Conservation (phyloP, 768 basidiomycete species). For the Boletus huronensis region DNA sequence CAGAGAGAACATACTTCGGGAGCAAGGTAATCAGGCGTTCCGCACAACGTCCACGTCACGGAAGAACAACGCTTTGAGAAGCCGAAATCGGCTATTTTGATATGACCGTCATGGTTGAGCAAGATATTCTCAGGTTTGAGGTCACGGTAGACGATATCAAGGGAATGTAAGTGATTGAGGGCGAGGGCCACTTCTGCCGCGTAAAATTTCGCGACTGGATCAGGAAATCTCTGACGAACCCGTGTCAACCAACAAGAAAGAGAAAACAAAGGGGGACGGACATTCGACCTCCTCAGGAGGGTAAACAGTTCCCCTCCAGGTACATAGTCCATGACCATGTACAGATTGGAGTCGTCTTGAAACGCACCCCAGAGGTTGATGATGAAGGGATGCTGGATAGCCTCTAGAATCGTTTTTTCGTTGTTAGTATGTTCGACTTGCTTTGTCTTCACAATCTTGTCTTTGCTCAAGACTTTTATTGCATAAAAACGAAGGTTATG, state of each 20-base stretch:
- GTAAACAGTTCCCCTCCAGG: constrained; percentile 97
- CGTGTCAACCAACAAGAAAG: constrained; percentile 7
- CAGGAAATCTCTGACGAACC: constrained; percentile 74
- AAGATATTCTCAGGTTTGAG: constrained; percentile 97
- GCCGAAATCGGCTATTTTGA: constrained; percentile 96
- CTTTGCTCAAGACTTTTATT: constrained; percentile 92
- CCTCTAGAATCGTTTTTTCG: constrained; percentile 82
- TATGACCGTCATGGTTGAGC: constrained; percentile 90
- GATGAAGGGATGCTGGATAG: constrained; percentile 88
- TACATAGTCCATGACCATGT: constrained; percentile 98
- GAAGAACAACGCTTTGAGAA: constrained; percentile 88
- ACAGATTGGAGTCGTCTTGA: constrained; percentile 88
- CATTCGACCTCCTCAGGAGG: constrained; percentile 84
- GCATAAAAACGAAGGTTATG: constrained; percentile 96
- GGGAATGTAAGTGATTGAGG: constrained; percentile 80
- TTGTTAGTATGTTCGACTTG: constrained; percentile 98
- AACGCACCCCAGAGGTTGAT: constrained; percentile 96
- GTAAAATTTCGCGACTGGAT: constrained; percentile 97
- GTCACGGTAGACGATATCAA: constrained; percentile 94
- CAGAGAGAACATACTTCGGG: constrained; percentile 65
- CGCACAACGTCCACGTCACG: constrained; percentile 93
- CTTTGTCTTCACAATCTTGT: constrained; percentile 87
- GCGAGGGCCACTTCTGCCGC: constrained; percentile 94
- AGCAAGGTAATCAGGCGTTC: constrained; percentile 94
- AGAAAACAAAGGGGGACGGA: constrained; percentile 37